Evolutionary conservation across 1,139 yeast species (phyloP), one percentile per base, ranked within the genome.

Genomic region (Magnusiomyces tetraspermus): DNA sequence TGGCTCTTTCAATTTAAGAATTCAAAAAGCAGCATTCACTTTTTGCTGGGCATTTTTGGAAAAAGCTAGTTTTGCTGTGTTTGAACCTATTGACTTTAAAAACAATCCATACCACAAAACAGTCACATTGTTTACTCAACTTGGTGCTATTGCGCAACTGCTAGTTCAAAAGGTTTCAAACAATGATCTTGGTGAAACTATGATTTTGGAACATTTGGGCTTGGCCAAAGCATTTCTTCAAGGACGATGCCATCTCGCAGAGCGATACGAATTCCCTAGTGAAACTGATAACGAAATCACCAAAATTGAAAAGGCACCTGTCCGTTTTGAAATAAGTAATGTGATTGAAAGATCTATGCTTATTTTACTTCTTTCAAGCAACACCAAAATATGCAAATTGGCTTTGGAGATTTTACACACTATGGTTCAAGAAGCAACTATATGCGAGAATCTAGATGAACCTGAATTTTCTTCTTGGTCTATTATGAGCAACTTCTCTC

Each of bases 291-390:
- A 53, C 19, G 62, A 61, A 36, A 53, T 61, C 5, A 46, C 56
- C 11, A 42, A 48, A 13, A 51, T 65, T 21, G 69, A 66, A 49
- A 45, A 56, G 11, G 51, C 58, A 52, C 60, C 59, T 11, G 62
- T 70, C 2, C 61, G 72, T 6, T 48, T 53, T 15, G 61, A 61
- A 17, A 60, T 66, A 15, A 61, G 67, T 24, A 51, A 60, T 58
- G 68, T 53, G 66, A 65, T 72, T 58, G 82, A 81, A 64, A 74
- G 76, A 60, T 68, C 76, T 33, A 62, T 77, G 62, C 66, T 79
- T 22, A 65, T 79, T 46, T 71, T 78, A 2, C 66, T 82, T 37
- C 76, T 83, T 57, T 76, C 84, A 0, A 81, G 79, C 55, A 82
- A 79, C 55, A 71, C 77, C 47, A 82, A 78, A 49, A 75, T 78